These are phyloP conservation scores for Starmerella geochares DNA, from an alignment of 805 yeast species.

Conservation along the genomic window DNA sequence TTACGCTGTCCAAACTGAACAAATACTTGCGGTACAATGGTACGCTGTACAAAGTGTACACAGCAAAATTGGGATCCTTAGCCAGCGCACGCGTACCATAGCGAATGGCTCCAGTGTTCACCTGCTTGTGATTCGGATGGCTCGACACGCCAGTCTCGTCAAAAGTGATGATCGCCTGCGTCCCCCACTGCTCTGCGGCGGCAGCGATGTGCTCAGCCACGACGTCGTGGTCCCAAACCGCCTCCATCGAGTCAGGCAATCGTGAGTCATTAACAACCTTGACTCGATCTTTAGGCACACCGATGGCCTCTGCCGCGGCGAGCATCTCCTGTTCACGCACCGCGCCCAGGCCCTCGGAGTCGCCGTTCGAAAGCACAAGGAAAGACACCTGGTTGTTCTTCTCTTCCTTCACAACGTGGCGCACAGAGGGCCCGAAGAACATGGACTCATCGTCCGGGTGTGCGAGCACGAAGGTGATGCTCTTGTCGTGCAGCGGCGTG, in stretches of 20 bases:
- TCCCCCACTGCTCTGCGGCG: conserved; percentile 24
- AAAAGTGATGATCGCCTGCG: conserved; percentile 55
- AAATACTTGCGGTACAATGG: conserved; percentile 33
- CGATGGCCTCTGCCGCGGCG: conserved; percentile 46
- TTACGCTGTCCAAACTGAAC: conserved; percentile 30
- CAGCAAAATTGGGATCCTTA: conserved; percentile 12
- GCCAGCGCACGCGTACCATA: conserved; percentile 10
- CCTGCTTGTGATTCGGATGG: conserved; percentile 69
- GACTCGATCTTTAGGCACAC: conserved; percentile 37
- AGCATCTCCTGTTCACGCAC: conserved; percentile 51
- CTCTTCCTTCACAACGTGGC: conserved; percentile 41
- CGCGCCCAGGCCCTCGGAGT: conserved; percentile 61
- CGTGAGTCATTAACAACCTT: conserved; percentile 39
- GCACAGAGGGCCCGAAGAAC: conserved; percentile 81
- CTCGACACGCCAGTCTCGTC: conserved; percentile 73
- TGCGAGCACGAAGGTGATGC: conserved; percentile 50
- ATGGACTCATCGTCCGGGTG: conserved; percentile 98
- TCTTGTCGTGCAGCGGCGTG: conserved; percentile 23
- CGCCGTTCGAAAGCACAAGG: conserved; percentile 68
- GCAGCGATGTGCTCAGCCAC: conserved; percentile 36
- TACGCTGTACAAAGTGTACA: conserved; percentile 31
- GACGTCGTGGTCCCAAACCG: conserved; percentile 47
- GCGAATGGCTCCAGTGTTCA: conserved; percentile 23
- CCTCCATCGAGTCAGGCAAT: conserved; percentile 59
- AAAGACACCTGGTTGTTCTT: conserved; percentile 46